Evolutionary conservation across 1,284 basidiomycete genomes (phyloP).

Genomic region (Phylloboletellus chloephorus): DNA sequence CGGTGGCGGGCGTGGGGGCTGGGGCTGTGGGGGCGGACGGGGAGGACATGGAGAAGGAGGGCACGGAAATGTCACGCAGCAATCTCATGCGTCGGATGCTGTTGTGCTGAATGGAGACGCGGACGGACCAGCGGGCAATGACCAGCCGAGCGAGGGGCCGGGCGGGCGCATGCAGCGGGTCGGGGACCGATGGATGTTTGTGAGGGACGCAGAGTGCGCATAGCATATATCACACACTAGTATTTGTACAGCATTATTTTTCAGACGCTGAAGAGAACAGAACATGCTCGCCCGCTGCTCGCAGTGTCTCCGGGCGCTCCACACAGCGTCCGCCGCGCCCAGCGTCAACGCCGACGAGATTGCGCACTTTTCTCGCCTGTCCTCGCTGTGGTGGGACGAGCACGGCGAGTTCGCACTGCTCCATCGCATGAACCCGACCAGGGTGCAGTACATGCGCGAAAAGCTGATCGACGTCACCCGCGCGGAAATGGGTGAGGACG

Average conservation of each 20-base stretch:
- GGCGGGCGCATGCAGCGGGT: conserved; percentile 63
- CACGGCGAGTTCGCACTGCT: conserved; percentile 86
- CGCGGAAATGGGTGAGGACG: conserved; percentile 46
- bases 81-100: conserved; percentile 41
- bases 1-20: too few species aligned
- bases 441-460: conserved; percentile 81
- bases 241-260: conserved; percentile 24
- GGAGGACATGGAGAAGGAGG: conserved; percentile 35
- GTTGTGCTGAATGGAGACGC: conserved; percentile 49
- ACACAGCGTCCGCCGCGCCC: conserved; percentile 20
- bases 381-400: conserved; percentile 96
- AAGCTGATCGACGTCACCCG: conserved; percentile 61
- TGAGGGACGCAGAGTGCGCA: conserved; percentile 34
- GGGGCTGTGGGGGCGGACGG: conserved; percentile 29
- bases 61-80: conserved; percentile 26
- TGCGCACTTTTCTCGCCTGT: conserved; percentile 87
- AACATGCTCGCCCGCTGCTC: conserved; percentile 8
- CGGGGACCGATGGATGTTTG: conserved; percentile 69
- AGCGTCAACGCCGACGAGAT: conserved; percentile 81
- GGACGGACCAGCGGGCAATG: conserved; percentile 1
- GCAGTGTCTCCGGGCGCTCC: conserved; percentile 17
- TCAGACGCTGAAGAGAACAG: too few species aligned
- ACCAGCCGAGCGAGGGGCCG: conserved; percentile 26
- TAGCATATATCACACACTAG: conserved; percentile 18
- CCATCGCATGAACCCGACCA: conserved; percentile 93